phyloP scores from a whole-genome alignment of 2,329 filamentous ascomycete genomes.

The Mycosphaerella sp. region DNA sequence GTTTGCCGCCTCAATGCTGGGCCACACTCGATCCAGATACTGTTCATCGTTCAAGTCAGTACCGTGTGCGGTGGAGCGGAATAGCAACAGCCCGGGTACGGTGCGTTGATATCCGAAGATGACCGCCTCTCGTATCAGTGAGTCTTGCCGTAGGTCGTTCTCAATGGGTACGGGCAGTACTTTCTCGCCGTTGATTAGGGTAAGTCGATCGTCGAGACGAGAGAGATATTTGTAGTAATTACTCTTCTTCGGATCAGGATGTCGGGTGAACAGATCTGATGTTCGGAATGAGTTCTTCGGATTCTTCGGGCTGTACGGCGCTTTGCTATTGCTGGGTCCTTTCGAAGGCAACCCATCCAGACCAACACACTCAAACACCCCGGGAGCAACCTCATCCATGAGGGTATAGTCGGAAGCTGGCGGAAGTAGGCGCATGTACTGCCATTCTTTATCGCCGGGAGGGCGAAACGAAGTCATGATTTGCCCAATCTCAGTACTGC shows the following conservation, averaged over 20 bases:
- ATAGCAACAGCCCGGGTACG: conserved; percentile 49
- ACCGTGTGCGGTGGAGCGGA: conserved; percentile 44
- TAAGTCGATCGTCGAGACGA: conserved; percentile 44
- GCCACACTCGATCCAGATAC: conserved; percentile 45
- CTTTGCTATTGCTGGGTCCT: conserved; percentile 39
- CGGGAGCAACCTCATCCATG: conserved; percentile 34
- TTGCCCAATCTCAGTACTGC: conserved; percentile 54
- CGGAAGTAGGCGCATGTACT: conserved; percentile 45
- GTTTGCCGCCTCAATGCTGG: conserved; percentile 49
- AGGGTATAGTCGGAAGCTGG: conserved; percentile 26
- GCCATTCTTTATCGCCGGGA: conserved; percentile 52
- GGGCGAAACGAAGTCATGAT: conserved; percentile 55
- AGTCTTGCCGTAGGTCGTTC: conserved; percentile 47
- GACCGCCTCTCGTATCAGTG: conserved; percentile 50
- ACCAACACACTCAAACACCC: conserved; percentile 41
- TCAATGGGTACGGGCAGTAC: conserved; percentile 47
- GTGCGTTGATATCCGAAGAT: conserved; percentile 52
- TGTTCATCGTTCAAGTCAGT: conserved; percentile 40
- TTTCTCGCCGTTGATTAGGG: conserved; percentile 47
- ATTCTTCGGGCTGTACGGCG: conserved; percentile 33
- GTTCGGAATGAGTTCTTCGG: conserved; percentile 45
- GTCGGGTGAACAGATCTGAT: conserved; percentile 29
- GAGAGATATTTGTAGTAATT: conserved; percentile 45
- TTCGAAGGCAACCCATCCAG: conserved; percentile 33
- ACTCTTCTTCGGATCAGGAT: conserved; percentile 37